A percentile compares a stretch with the other conserved stretches of the same genome.
phyloP scores from a whole-genome alignment of 2,329 filamentous ascomycete species.

The Paecilomyces sp. region DNA sequence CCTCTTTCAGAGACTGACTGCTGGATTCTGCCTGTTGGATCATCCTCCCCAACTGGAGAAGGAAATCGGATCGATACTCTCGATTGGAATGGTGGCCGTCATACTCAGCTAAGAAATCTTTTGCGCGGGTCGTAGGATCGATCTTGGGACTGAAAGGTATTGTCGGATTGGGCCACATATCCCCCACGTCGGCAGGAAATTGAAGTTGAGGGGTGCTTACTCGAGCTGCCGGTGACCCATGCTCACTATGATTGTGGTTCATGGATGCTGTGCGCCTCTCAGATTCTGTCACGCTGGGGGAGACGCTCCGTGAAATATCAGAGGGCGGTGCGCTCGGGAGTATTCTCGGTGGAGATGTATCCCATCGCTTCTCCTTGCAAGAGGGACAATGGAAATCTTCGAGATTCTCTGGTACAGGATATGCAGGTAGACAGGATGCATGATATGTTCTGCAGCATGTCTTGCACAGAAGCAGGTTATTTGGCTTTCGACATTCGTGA shows the following conservation, averaged over 20 bases:
- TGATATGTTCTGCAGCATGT: conserved; percentile 27
- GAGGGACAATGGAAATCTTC: conserved; percentile 18
- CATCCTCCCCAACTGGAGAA: conserved; percentile 15
- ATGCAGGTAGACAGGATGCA: conserved; percentile 12
- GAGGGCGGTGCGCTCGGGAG: conserved; percentile 3
- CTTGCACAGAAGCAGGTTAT: conserved; percentile 17
- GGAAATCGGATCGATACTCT: conserved; percentile 11
- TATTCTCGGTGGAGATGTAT: conserved; percentile 11
- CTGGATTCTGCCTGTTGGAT: conserved; percentile 16
- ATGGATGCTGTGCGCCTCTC: background rate
- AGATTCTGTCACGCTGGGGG: conserved; percentile 2
- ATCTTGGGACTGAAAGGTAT: conserved; percentile 3
- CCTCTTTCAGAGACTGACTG: conserved; percentile 10
- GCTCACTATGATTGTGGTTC: background rate
- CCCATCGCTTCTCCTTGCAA: conserved; percentile 17
- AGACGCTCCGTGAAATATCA: conserved; percentile 6
- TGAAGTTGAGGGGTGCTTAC: background rate
- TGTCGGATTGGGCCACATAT: background rate
- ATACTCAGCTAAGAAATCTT: conserved; percentile 7
- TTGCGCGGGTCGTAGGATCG: conserved; percentile 9
- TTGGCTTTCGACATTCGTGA: conserved; percentile 17
- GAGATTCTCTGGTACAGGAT: background rate
- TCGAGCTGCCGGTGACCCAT: background rate
- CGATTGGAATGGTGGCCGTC: conserved; percentile 6
- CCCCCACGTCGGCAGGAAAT: background rate